Evolutionary conservation across 2,329 filamentous ascomycete genomes (phyloP).

Genomic region (Pezizomycotina sp.): DNA sequence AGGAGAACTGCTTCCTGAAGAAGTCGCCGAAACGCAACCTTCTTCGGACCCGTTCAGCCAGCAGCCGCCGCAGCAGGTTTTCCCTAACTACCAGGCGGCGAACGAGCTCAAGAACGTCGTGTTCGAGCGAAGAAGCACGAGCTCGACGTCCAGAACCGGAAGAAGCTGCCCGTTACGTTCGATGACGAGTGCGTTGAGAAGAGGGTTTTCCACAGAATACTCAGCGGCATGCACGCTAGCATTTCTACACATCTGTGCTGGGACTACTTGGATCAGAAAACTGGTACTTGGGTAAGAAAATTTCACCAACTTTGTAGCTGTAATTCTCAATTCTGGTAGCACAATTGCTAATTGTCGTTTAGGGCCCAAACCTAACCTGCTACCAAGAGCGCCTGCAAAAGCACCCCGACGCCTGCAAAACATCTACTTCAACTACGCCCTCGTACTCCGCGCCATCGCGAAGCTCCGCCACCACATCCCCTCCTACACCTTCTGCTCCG

Average conservation of each 20-base stretch:
- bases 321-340: too few relatives aligned
- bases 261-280: slow-evolving; percentile 90
- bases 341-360: too few relatives aligned
- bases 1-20: slow-evolving; percentile 81
- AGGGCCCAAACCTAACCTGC: slow-evolving; percentile 67
- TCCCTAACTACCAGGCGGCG: slow-evolving; percentile 39
- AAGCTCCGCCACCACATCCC: slow-evolving; percentile 73
- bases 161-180: slow-evolving; percentile 52
- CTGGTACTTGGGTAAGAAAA: slow-evolving; percentile 53
- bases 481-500: slow-evolving; percentile 75
- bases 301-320: neutral
- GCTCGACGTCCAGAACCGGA: slow-evolving; percentile 25
- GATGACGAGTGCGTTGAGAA: slow-evolving; percentile 95
- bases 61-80: neutral
- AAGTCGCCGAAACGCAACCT: slow-evolving; percentile 26
- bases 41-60: slow-evolving; percentile 10
- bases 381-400: slow-evolving; percentile 73
- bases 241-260: slow-evolving; percentile 94
- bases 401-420: slow-evolving; percentile 84
- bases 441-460: slow-evolving; percentile 78
- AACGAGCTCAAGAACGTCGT: slow-evolving; percentile 43
- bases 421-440: slow-evolving; percentile 96
- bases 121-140: slow-evolving; percentile 22
- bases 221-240: slow-evolving; percentile 95
- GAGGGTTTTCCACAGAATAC: slow-evolving; percentile 89